Base-by-base conservation (phyloP, 495 filamentous ascomycete species). In the Tetracladium setigerum region DNA sequence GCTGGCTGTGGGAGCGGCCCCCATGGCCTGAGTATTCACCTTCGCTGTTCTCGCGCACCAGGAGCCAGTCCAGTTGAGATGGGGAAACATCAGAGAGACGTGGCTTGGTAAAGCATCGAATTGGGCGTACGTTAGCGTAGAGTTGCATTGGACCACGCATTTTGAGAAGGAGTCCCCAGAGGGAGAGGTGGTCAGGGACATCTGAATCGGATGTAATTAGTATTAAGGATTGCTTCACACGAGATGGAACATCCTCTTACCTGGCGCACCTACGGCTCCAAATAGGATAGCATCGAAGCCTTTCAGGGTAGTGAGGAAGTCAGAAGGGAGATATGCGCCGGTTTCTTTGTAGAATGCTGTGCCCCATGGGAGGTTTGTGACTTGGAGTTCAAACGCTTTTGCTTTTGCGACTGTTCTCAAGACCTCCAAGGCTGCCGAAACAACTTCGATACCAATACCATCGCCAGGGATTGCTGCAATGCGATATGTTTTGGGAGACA, bases 121-220 rank as follows among this genome's bases (percentile, higher is more conserved):
- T 71, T 18, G 73, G 73, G 13, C 73, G 71, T 13, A 75, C 64
- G 46, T 76, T 76, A 30, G 69, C 71, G 46, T 75, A 76, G 40
- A 72, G 71, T 40, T 72, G 67, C 41, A 75, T 56, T 6, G 68
- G 65, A 45, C 71, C 67, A 55, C 72, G 70, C 45, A 76, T 72
- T 1, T 69, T 62, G 22, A 76, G 67, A 24, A 69, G 67, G 14
- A 76, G 65, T 47, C 66, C 65, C 69, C 69, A 75, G 42, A 76
- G 67, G 22, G 72, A 75, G 45, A 76, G 70, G 52, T 75, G 71
- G 43, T 76, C 72, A n/a, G 73, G 72, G 10, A 75, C 70, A 35
- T 72, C 72, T 74, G 19, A 41, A 19, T 6, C 4, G 14, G 38
- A 41, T 4, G 18, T 41, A 41, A 17, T 16, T 17, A 19, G 19